Conservation (phyloP, 306 rosid genomes). For the Begonia fuchsioides region DNA sequence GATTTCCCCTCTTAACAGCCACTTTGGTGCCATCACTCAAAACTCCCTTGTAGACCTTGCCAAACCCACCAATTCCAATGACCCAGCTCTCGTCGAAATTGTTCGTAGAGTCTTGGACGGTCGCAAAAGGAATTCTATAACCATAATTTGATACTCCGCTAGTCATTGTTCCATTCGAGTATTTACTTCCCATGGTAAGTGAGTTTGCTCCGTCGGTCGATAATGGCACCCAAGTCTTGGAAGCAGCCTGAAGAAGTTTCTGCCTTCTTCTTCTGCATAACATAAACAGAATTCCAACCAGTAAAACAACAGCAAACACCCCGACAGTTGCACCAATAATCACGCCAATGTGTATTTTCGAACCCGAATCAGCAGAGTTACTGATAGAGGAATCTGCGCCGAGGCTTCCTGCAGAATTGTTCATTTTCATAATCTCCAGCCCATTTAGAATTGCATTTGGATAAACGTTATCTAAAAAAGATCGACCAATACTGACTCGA, state of each 20-base stretch:
- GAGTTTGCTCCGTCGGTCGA: slow-evolving; percentile 48
- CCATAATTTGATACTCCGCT: slow-evolving; percentile 45
- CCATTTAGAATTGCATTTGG: slow-evolving; percentile 91
- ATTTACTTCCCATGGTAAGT: slow-evolving; percentile 71
- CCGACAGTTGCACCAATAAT: slow-evolving; percentile 52
- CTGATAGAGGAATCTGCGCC: slow-evolving; percentile 16
- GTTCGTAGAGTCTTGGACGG: slow-evolving; percentile 65
- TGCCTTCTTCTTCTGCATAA: slow-evolving; percentile 38
- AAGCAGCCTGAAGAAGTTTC: slow-evolving; percentile 29
- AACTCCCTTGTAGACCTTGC: slow-evolving; percentile 72
- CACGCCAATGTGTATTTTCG: slow-evolving; percentile 31
- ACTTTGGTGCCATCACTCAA: slow-evolving; percentile 63
- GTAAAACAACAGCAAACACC: slow-evolving; percentile 23
- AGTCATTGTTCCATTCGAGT: slow-evolving; percentile 44
- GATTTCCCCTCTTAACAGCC: slow-evolving; percentile 85
- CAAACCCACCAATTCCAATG: slow-evolving; percentile 76
- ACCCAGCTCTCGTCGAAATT: slow-evolving; percentile 73
- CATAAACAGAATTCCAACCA: slow-evolving; percentile 28
- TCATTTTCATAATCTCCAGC: slow-evolving; percentile 84
- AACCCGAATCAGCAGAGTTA: slow-evolving; percentile 21
- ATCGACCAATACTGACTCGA: slow-evolving; percentile 60
- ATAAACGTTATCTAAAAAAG: slow-evolving; percentile 14
- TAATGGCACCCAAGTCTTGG: slow-evolving; percentile 64
- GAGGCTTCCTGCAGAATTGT: slow-evolving; percentile 60
- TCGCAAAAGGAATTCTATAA: slow-evolving; percentile 49